Conservation (phyloP, 1,284 basidiomycete species). For the Mycena citricolor region DNA sequence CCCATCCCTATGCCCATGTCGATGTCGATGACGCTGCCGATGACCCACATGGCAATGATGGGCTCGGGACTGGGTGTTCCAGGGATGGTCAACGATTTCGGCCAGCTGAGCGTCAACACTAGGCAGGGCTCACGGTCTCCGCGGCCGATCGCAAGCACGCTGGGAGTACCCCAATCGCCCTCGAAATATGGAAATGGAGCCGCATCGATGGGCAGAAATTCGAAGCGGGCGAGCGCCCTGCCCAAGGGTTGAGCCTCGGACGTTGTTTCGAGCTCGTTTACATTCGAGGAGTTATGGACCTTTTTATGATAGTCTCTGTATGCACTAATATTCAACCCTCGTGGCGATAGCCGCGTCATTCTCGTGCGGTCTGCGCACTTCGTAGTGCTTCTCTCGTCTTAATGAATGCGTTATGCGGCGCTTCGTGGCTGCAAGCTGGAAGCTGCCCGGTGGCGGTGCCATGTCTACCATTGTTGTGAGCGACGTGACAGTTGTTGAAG, state of each 20-base stretch:
- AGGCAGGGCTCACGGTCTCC: conserved; percentile 12
- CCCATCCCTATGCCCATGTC: too few species aligned
- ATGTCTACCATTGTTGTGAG: neutral
- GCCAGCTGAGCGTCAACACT: conserved; percentile 9
- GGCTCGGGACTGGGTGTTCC: conserved; percentile 6
- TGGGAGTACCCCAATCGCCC: conserved; percentile 6
- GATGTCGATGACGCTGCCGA: neutral
- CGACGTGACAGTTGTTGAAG: conserved; percentile 4
- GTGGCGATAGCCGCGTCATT: too few species aligned
- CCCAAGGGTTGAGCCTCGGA: too few species aligned
- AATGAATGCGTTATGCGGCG: too few species aligned
- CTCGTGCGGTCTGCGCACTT: too few species aligned
- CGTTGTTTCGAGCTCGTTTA: too few species aligned
- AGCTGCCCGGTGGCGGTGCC: too few species aligned
- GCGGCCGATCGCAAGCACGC: conserved; percentile 12
- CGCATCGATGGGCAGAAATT: conserved; percentile 9
- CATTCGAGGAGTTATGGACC: too few species aligned
- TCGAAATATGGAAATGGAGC: conserved; percentile 8
- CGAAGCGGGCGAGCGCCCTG: conserved; percentile 6
- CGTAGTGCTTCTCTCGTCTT: too few species aligned
- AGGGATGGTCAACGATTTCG: conserved; percentile 14
- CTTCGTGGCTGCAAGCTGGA: too few species aligned
- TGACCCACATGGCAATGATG: conserved; percentile 7
- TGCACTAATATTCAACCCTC: too few species aligned
- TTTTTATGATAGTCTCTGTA: too few species aligned